Percentiles rank a stretch among this genome's conserved stretches.
Evolutionary conservation across 805 yeast genomes (phyloP).

Genomic region (Cyberlindnera bimundalis): DNA sequence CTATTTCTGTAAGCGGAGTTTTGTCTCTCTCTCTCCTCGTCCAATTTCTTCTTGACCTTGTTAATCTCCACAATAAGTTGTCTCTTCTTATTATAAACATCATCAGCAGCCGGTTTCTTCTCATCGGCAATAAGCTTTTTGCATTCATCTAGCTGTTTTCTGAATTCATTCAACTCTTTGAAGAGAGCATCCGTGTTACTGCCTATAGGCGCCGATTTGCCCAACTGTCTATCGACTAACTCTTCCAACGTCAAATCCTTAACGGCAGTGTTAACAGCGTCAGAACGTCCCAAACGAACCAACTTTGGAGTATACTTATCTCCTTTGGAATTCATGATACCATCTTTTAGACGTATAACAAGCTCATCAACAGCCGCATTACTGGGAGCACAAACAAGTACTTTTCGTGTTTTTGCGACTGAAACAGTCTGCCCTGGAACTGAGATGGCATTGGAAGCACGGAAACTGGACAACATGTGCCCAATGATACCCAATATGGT

Average conservation of each 20-base stretch:
- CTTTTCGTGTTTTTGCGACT: conserved; percentile 42
- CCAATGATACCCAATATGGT: conserved; percentile 93
- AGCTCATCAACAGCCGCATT: conserved; percentile 98
- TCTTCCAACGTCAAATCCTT: conserved; percentile 84
- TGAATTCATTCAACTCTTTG: conserved; percentile 34
- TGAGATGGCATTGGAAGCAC: conserved; percentile 30
- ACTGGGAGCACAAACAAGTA: conserved; percentile 94
- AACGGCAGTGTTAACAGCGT: conserved; percentile 80
- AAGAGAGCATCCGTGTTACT: conserved; percentile 50
- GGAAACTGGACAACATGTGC: conserved; percentile 50
- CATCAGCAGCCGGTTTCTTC: conserved; percentile 37
- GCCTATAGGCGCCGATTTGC: conserved; percentile 18
- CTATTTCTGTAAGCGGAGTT: conserved; percentile 67
- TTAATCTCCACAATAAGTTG: conserved; percentile 59
- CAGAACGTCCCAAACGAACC: conserved; percentile 87
- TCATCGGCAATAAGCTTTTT: conserved; percentile 28
- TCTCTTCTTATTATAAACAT: conserved; percentile 48
- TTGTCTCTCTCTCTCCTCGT: conserved; percentile 72
- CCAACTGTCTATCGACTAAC: conserved; percentile 54
- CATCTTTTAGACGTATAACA: conserved; percentile 73
- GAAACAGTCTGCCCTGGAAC: conserved; percentile 27
- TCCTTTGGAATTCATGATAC: conserved; percentile 60
- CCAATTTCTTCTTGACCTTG: conserved; percentile 68
- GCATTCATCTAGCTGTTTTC: conserved; percentile 18
- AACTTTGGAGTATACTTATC: conserved; percentile 54